Evolutionary conservation across 75 land plant species (phyloP).

Genomic region (Adiantum capillusveneris): DNA sequence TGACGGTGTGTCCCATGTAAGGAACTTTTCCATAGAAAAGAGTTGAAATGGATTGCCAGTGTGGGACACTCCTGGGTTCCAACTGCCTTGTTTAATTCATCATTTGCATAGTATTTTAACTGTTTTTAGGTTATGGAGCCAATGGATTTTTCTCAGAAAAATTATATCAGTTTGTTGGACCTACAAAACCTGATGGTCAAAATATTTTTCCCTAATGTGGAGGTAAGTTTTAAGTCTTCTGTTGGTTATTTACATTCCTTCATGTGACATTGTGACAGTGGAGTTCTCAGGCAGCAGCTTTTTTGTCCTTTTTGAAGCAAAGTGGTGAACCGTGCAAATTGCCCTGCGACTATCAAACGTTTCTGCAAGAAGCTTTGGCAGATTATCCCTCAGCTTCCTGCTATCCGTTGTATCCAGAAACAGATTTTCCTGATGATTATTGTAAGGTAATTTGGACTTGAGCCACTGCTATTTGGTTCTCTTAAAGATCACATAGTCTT

Average conservation of each 20-base stretch:
- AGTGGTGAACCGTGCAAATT: slow-evolving; percentile 17
- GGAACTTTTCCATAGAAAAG: too few relatives aligned
- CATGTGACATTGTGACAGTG: not conserved
- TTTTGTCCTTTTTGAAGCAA: slow-evolving; percentile 17
- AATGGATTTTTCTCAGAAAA: slow-evolving; percentile 36
- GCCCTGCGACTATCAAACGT: slow-evolving; percentile 13
- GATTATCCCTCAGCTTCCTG: slow-evolving; percentile 32
- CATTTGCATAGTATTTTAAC: too few relatives aligned
- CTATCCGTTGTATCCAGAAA: slow-evolving; percentile 21
- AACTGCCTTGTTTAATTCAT: too few relatives aligned
- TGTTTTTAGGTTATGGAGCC: slow-evolving; percentile 30
- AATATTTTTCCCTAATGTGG: slow-evolving; percentile 27
- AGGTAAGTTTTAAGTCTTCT: slow-evolving; percentile 24
- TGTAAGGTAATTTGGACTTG: slow-evolving; percentile 41
- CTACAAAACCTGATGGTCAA: slow-evolving; percentile 33
- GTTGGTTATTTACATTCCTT: too few relatives aligned
- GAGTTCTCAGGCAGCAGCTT: slow-evolving; percentile 1
- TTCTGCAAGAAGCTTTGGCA: slow-evolving; percentile 36
- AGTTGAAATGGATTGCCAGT: too few relatives aligned
- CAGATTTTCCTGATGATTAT: slow-evolving; percentile 31
- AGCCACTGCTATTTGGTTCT: too few relatives aligned
- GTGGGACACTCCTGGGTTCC: too few relatives aligned
- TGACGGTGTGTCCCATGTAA: too few relatives aligned
- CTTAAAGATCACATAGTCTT: too few relatives aligned
- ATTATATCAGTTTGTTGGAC: slow-evolving; percentile 29